Evolutionary conservation across 78 protist species (phyloP).

Genomic region (Cavenderia fasciculata): DNA sequence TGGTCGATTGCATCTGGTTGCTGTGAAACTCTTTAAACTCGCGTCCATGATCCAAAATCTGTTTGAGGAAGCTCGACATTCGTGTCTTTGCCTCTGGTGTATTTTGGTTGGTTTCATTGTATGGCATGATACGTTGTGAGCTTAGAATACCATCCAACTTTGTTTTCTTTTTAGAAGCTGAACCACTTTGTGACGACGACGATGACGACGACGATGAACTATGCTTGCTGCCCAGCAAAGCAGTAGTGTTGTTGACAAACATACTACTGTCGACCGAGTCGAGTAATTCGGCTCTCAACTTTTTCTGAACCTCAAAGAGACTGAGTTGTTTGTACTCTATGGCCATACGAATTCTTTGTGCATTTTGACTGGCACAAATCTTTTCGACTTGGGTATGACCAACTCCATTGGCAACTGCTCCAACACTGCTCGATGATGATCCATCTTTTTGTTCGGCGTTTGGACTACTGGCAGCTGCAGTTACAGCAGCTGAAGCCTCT

Average conservation of each 20-base stretch:
- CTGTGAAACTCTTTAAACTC: slow-evolving; percentile 76
- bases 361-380: background rate
- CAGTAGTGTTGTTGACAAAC: background rate
- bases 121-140: too few relatives aligned
- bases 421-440: background rate
- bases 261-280: background rate
- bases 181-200: background rate
- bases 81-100: background rate
- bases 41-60: slow-evolving; percentile 32
- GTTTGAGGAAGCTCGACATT: slow-evolving; percentile 10
- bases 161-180: too few relatives aligned
- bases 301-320: slow-evolving; percentile 35
- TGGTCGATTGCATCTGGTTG: slow-evolving; percentile 23
- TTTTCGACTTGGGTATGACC: background rate
- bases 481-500: background rate
- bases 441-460: background rate
- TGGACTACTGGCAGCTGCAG: background rate
- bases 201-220: background rate
- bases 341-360: background rate
- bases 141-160: too few relatives aligned
- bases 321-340: slow-evolving; percentile 35
- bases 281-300: slow-evolving; percentile 12
- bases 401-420: background rate
- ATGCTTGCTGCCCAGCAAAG: too few relatives aligned
- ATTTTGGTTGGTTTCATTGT: too few relatives aligned